Percentiles rank a stretch among this genome's conserved stretches.
Evolutionary conservation across 2,329 filamentous ascomycete genomes (phyloP).

Genomic region (Microdochium paspali): DNA sequence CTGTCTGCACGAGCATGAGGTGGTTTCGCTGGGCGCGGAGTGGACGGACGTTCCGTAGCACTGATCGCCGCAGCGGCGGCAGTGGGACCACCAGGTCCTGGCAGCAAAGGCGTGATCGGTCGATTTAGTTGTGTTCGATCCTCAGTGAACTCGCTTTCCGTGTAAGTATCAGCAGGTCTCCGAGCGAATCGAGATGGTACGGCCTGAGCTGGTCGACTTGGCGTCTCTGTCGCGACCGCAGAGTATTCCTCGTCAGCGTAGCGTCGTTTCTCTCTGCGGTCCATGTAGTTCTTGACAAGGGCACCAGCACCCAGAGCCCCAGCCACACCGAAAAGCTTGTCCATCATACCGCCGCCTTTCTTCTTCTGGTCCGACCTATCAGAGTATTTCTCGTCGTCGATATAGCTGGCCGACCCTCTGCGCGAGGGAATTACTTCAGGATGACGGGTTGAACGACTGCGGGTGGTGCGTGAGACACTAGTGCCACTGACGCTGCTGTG

Average conservation of each 20-base stretch:
- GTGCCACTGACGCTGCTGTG: conserved; percentile 26
- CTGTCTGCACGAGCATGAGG: conserved; percentile 32
- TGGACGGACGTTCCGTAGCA: conserved; percentile 33
- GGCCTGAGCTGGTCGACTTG: conserved; percentile 32
- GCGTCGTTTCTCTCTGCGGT: conserved; percentile 35
- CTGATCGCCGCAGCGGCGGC: conserved; percentile 36
- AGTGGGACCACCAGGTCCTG: conserved; percentile 34
- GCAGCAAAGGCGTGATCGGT: conserved; percentile 31
- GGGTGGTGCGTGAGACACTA: conserved; percentile 21
- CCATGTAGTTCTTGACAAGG: conserved; percentile 49
- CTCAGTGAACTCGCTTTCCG: conserved; percentile 38
- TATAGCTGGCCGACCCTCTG: conserved; percentile 45
- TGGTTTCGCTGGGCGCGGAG: conserved; percentile 33
- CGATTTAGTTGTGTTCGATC: conserved; percentile 19
- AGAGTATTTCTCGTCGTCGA: conserved; percentile 56
- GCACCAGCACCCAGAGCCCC: conserved; percentile 54
- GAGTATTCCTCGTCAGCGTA: conserved; percentile 52
- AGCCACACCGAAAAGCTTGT: conserved; percentile 49
- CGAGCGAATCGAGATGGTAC: conserved; percentile 19
- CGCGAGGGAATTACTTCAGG: conserved; percentile 44
- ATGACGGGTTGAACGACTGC: conserved; percentile 14
- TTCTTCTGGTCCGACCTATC: conserved; percentile 28
- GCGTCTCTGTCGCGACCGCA: conserved; percentile 52
- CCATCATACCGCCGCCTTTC: conserved; percentile 46
- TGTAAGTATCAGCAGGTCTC: conserved; percentile 20